Evolutionary conservation across 73 alveolate genomes (phyloP).

Genomic region (Paramecium primaurelia): DNA sequence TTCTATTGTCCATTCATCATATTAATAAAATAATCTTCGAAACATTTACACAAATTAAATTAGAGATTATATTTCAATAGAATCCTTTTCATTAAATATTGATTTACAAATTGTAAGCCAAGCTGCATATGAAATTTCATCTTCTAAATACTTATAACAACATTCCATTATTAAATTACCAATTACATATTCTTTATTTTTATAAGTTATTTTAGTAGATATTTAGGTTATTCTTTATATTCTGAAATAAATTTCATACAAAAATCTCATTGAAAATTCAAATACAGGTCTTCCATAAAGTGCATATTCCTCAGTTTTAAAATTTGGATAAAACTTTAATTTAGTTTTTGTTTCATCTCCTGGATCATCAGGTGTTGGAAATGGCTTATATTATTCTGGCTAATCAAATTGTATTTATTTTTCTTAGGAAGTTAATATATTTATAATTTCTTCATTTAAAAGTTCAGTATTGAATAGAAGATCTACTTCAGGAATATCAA

Average conservation of each 20-base stretch:
- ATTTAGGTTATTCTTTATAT: background rate
- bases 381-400: background rate
- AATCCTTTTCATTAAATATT: background rate
- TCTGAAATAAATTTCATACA: background rate
- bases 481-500: background rate
- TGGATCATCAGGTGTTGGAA: background rate
- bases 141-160: background rate
- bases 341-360: background rate
- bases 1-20: constrained; percentile 8
- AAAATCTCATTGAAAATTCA: background rate
- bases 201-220: background rate
- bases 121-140: background rate
- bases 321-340: background rate
- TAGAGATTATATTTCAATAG: background rate
- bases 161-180: background rate
- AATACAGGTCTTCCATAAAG: constrained; percentile 11
- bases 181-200: background rate
- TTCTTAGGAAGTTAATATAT: background rate
- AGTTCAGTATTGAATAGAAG: background rate
- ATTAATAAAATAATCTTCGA: background rate
- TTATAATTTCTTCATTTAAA: background rate
- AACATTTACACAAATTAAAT: background rate
- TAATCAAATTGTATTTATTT: background rate
- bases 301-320: background rate
- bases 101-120: background rate